Evolutionary conservation across 73 alveolate species (phyloP).

Genomic region (Blepharisma stoltei): DNA sequence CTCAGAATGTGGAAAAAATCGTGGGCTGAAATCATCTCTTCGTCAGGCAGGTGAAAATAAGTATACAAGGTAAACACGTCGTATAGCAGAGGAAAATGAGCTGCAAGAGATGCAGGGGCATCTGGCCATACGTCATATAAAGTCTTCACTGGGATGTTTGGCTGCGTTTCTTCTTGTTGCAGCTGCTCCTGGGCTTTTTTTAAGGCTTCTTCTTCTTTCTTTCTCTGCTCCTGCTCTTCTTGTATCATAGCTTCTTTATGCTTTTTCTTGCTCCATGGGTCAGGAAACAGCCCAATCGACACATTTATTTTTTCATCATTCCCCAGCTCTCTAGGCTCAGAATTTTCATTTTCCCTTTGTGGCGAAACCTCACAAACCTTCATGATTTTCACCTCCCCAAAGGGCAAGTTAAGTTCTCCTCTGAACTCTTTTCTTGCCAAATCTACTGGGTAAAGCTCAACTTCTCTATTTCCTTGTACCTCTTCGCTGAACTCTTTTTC

Average conservation of each 20-base stretch:
- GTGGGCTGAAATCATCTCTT: slow-evolving; percentile 28
- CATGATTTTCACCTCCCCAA: slow-evolving; percentile 6
- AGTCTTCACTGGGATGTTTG: slow-evolving; percentile 25
- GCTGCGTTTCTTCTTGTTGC: slow-evolving; percentile 1
- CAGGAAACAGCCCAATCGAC: not conserved
- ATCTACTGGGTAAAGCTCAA: slow-evolving; percentile 19
- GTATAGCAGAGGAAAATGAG: slow-evolving; percentile 19
- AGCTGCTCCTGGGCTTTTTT: slow-evolving; percentile 22
- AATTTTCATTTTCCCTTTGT: slow-evolving; percentile 10
- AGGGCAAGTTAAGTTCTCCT: slow-evolving; percentile 2
- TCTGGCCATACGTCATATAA: slow-evolving; percentile 19
- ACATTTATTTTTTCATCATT: slow-evolving; percentile 20
- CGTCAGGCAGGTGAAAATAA: slow-evolving; percentile 29
- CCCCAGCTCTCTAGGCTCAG: slow-evolving; percentile 19
- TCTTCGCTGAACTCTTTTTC: not conserved
- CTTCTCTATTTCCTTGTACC: too few species aligned
- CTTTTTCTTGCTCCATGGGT: slow-evolving; percentile 6
- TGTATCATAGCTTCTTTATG: slow-evolving; percentile 16
- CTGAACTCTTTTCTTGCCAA: not conserved
- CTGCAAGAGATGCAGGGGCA: slow-evolving; percentile 23
- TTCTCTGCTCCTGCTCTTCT: slow-evolving; percentile 25
- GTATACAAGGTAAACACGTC: slow-evolving; percentile 17
- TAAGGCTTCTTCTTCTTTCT: slow-evolving; percentile 26
- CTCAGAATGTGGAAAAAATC: slow-evolving; percentile 26
- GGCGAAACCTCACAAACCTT: not conserved